Conservation (phyloP, 2,329 filamentous ascomycete genomes). For the Orbilia ellipsospora region DNA sequence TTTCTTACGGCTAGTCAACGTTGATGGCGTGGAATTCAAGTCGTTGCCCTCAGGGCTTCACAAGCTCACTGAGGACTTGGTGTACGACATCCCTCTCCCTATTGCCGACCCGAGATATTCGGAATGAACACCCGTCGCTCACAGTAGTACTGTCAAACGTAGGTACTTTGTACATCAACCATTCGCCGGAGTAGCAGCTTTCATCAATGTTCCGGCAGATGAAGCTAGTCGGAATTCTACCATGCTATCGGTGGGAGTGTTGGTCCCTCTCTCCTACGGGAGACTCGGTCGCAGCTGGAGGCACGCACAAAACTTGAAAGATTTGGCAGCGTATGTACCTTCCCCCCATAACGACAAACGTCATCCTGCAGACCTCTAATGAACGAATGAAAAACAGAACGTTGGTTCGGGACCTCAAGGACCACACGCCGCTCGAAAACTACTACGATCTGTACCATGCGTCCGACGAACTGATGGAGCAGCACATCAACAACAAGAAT, state of each 20-base stretch:
- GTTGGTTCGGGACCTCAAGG: slow-evolving; percentile 73
- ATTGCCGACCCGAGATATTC: background rate
- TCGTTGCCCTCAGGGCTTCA: slow-evolving; percentile 93
- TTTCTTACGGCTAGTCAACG: slow-evolving; percentile 37
- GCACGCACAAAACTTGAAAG: slow-evolving; percentile 80
- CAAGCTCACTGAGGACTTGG: slow-evolving; percentile 83
- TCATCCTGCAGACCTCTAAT: background rate
- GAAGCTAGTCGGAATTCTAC: slow-evolving; percentile 85
- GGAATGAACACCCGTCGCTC: slow-evolving; percentile 4
- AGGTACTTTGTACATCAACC: slow-evolving; percentile 86
- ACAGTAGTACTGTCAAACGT: background rate
- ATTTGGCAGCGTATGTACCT: slow-evolving; percentile 73
- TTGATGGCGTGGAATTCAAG: slow-evolving; percentile 95
- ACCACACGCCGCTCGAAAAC: slow-evolving; percentile 74
- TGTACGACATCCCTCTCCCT: slow-evolving; percentile 63
- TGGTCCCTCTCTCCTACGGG: slow-evolving; percentile 87
- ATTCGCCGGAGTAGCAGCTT: slow-evolving; percentile 87
- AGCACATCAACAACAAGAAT: slow-evolving; percentile 47
- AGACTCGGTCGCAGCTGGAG: slow-evolving; percentile 88
- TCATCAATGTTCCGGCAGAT: slow-evolving; percentile 82
- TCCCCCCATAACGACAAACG: background rate
- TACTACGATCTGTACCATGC: slow-evolving; percentile 78
- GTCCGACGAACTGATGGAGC: slow-evolving; percentile 59
- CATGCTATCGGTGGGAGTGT: slow-evolving; percentile 89
- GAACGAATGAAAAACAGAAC: slow-evolving; percentile 62